phyloP scores from a whole-genome alignment of 108 stramenopile species.

The Cylindrotheca fusiformis region DNA sequence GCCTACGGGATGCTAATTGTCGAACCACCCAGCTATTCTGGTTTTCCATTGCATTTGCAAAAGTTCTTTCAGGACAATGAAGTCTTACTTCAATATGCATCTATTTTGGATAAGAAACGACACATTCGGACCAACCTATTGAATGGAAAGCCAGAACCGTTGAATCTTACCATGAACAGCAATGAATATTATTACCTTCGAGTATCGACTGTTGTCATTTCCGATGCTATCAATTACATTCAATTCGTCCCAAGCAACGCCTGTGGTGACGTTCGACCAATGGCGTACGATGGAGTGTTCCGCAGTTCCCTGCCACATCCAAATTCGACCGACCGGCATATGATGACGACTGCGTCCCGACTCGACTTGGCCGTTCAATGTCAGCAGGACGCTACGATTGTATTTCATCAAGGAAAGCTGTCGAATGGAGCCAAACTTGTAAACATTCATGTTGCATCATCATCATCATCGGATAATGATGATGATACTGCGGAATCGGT shows the following conservation, averaged over 20 bases:
- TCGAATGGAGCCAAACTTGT: slow-evolving; percentile 8
- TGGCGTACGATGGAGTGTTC: slow-evolving; percentile 46
- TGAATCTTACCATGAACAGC: slow-evolving; percentile 2
- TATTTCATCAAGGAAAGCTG: slow-evolving; percentile 19
- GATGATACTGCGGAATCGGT: neutral
- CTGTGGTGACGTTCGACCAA: slow-evolving; percentile 28
- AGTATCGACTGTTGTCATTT: slow-evolving; percentile 20
- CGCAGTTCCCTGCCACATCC: slow-evolving; percentile 22
- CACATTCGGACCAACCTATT: neutral
- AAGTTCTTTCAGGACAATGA: slow-evolving; percentile 11
- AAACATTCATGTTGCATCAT: slow-evolving; percentile 2
- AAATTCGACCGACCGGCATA: neutral
- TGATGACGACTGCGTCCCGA: slow-evolving; percentile 35
- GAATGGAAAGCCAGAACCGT: neutral
- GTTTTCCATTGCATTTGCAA: slow-evolving; percentile 6
- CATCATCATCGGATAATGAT: neutral
- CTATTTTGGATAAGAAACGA: slow-evolving; percentile 5
- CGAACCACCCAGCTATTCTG: neutral
- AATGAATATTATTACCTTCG: slow-evolving; percentile 31
- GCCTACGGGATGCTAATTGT: slow-evolving; percentile 44
- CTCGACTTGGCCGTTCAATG: slow-evolving; percentile 44
- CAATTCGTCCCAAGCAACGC: slow-evolving; percentile 16
- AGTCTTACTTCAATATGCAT: slow-evolving; percentile 16
- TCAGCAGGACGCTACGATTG: slow-evolving; percentile 1
- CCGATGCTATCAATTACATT: slow-evolving; percentile 12